Evolutionary conservation across 2,329 filamentous ascomycete genomes (phyloP).

Genomic region (Zymoseptoria pseudotritici): DNA sequence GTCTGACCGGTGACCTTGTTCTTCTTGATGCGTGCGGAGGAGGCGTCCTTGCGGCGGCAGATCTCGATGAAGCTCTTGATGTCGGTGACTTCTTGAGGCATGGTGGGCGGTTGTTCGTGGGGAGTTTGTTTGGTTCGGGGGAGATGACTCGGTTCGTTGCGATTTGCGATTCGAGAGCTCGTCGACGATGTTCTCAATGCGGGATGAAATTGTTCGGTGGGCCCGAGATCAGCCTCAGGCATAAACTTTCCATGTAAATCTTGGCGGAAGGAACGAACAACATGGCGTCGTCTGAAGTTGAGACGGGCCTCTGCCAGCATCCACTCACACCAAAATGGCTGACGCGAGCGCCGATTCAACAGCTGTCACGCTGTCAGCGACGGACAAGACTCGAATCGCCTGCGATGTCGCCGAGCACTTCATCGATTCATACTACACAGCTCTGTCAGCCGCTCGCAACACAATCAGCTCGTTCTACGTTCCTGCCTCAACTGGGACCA

Average conservation of each 20-base stretch:
- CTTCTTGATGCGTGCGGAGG: slow-evolving; percentile 69
- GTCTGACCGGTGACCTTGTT: slow-evolving; percentile 65
- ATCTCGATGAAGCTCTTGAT: slow-evolving; percentile 99
- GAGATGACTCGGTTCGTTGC: background rate
- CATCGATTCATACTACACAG: slow-evolving; percentile 65
- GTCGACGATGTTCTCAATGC: background rate
- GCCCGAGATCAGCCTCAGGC: background rate
- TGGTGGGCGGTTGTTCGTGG: slow-evolving; percentile 52
- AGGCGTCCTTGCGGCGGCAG: slow-evolving; percentile 98
- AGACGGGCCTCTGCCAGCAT: background rate
- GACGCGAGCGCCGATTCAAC: slow-evolving; percentile 6
- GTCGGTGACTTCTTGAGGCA: slow-evolving; percentile 96
- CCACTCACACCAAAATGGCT: background rate
- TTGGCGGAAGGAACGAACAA: background rate
- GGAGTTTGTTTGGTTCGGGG: background rate
- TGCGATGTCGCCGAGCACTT: slow-evolving; percentile 62
- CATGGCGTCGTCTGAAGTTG: background rate
- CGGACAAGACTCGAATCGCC: slow-evolving; percentile 23
- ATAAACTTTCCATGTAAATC: background rate
- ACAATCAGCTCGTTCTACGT: slow-evolving; percentile 65
- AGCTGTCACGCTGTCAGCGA: slow-evolving; percentile 22
- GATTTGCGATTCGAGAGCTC: background rate
- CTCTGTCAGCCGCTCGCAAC: slow-evolving; percentile 55
- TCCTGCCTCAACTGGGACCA: slow-evolving; percentile 48
- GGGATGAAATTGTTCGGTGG: slow-evolving; percentile 6